Evolutionary conservation across 2,329 filamentous ascomycete genomes (phyloP).

Genomic region (Tolypocladium amazonense): DNA sequence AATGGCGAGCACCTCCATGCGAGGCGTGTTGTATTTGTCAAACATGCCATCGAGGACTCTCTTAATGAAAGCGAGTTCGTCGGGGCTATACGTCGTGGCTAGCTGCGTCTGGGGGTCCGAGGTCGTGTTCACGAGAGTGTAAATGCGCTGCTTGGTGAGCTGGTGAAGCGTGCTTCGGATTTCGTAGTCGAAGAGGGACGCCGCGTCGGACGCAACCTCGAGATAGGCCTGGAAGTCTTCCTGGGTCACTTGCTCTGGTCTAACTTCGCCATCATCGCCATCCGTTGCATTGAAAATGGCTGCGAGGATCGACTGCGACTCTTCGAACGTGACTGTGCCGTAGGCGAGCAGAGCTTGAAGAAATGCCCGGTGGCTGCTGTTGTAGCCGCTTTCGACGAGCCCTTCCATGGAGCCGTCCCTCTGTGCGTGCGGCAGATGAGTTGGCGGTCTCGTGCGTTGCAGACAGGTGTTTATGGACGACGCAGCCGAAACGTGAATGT

Average conservation of each 20-base stretch:
- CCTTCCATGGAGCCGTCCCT: constrained; percentile 11
- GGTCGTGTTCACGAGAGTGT: constrained; percentile 77
- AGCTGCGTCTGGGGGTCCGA: constrained; percentile 80
- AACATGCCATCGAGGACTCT: constrained; percentile 86
- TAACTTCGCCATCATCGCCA: constrained; percentile 24
- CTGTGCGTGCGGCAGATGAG: background rate
- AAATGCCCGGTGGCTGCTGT: constrained; percentile 72
- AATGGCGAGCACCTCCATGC: constrained; percentile 76
- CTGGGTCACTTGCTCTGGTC: constrained; percentile 53
- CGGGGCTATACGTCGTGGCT: constrained; percentile 67
- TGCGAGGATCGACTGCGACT: constrained; percentile 65
- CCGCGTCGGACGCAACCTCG: constrained; percentile 55
- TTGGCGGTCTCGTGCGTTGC: background rate
- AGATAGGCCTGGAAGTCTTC: constrained; percentile 61
- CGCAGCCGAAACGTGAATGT: background rate
- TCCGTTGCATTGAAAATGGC: constrained; percentile 55
- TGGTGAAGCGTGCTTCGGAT: constrained; percentile 70
- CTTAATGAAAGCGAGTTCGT: constrained; percentile 86
- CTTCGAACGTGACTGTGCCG: constrained; percentile 63
- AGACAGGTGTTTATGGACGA: background rate
- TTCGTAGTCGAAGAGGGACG: constrained; percentile 78
- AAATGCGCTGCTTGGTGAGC: constrained; percentile 53
- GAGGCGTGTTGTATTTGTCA: constrained; percentile 69
- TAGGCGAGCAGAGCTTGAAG: constrained; percentile 78
- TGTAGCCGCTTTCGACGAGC: constrained; percentile 26